Conservation (phyloP, 2,329 filamentous ascomycete species). For the Hortaea sp. region DNA sequence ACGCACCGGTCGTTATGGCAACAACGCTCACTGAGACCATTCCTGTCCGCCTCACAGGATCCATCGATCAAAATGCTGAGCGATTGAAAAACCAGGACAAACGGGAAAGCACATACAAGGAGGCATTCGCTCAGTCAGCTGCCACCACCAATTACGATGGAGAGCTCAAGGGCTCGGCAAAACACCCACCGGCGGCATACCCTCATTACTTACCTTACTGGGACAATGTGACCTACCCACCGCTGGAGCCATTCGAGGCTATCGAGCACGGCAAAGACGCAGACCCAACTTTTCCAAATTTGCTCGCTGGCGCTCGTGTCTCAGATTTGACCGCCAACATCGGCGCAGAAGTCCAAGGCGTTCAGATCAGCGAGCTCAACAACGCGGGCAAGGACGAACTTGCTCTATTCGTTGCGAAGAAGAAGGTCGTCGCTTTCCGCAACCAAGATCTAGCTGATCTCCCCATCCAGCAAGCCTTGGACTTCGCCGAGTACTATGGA, state of each 20-base stretch:
- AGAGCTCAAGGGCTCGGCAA: constrained; percentile 44
- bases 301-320: constrained; percentile 46
- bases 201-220: constrained; percentile 48
- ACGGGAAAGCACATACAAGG: constrained; percentile 25
- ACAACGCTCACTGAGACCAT: constrained; percentile 32
- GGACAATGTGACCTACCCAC: constrained; percentile 42
- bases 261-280: constrained; percentile 68
- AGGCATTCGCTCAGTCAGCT: constrained; percentile 34
- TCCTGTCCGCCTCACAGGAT: constrained; percentile 3
- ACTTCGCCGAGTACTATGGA: constrained; percentile 66
- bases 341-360: constrained; percentile 59
- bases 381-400: constrained; percentile 66
- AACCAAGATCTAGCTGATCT: constrained; percentile 58
- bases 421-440: constrained; percentile 70
- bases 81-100: constrained; percentile 1
- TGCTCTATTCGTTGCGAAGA: constrained; percentile 62
- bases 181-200: constrained; percentile 50
- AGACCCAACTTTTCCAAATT: constrained; percentile 57
- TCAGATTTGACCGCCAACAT: constrained; percentile 62
- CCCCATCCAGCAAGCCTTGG: constrained; percentile 58
- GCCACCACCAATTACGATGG: constrained; percentile 38
- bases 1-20: constrained; percentile 25
- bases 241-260: constrained; percentile 60
- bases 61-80: constrained; percentile 14
- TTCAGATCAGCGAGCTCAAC: constrained; percentile 61